Evolutionary conservation across 73 alveolate species (phyloP).

Genomic region (Halteria grandinella): DNA sequence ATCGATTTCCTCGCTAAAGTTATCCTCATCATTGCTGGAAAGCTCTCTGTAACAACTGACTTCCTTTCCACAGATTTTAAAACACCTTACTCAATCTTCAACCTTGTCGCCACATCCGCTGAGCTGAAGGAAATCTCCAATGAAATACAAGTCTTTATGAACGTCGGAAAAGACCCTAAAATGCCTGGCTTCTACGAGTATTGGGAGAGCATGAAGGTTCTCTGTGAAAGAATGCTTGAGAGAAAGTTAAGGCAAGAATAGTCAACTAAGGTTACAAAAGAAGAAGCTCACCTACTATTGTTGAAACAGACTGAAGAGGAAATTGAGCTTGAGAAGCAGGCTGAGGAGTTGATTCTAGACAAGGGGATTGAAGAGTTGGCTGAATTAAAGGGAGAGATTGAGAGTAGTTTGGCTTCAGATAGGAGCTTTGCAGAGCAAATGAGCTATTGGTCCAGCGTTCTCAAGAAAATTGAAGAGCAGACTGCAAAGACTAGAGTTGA

Average conservation of each 20-base stretch:
- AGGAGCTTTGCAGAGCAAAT: slow-evolving; percentile 73
- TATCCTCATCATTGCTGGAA: slow-evolving; percentile 57
- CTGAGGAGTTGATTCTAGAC: slow-evolving; percentile 79
- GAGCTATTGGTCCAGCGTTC: slow-evolving; percentile 85
- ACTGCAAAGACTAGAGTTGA: slow-evolving; percentile 74
- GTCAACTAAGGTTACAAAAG: too few relatives aligned
- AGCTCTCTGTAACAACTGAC: slow-evolving; percentile 62
- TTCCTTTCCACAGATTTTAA: slow-evolving; percentile 60
- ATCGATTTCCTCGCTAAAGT: slow-evolving; percentile 76
- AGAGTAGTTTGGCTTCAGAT: slow-evolving; percentile 67
- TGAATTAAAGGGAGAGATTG: slow-evolving; percentile 84
- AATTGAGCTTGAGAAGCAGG: slow-evolving; percentile 79
- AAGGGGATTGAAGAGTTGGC: slow-evolving; percentile 81
- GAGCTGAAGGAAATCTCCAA: slow-evolving; percentile 59
- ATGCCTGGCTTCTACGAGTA: slow-evolving; percentile 52
- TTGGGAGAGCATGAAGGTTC: slow-evolving; percentile 56
- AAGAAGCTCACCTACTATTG: background rate
- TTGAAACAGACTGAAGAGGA: background rate
- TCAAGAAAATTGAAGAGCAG: slow-evolving; percentile 72
- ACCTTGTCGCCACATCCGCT: slow-evolving; percentile 50
- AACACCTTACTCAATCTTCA: slow-evolving; percentile 69
- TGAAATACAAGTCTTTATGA: slow-evolving; percentile 63
- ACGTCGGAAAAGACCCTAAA: slow-evolving; percentile 63
- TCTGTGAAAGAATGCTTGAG: slow-evolving; percentile 68
- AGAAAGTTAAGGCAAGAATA: slow-evolving; percentile 47